These are phyloP conservation scores for Nannochloris sp. DNA, from an alignment of 139 green algal species.

Conservation along the genomic window DNA sequence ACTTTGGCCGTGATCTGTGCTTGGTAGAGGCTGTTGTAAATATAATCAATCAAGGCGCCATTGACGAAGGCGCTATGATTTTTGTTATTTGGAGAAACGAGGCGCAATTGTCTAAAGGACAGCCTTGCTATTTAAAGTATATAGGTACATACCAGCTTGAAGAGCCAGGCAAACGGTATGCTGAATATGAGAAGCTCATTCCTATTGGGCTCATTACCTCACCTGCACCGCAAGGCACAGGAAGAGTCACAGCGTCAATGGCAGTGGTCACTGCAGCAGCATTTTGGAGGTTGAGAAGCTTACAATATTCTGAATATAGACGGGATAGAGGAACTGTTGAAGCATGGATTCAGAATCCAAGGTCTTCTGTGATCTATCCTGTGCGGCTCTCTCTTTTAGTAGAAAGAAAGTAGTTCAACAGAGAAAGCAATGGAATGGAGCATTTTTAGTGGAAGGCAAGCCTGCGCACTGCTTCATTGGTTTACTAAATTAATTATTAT, in stretches of 20 bases:
- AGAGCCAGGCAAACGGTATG: too few species aligned
- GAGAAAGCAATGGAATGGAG: too few species aligned
- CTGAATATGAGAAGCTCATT: neutral
- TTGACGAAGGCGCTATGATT: slow-evolving; percentile 4
- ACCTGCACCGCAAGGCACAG: slow-evolving; percentile 11
- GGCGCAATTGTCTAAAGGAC: too few species aligned
- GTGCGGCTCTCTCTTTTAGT: slow-evolving; percentile 7
- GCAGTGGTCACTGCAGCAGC: neutral
- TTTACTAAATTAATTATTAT: too few species aligned
- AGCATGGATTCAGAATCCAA: slow-evolving; percentile 4
- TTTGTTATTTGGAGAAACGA: slow-evolving; percentile 1
- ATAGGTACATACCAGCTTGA: too few species aligned
- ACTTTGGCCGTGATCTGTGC: neutral
- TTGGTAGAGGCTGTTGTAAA: slow-evolving; percentile 11
- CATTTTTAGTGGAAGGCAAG: too few species aligned
- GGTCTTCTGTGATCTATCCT: slow-evolving; percentile 1
- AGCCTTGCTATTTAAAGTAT: too few species aligned
- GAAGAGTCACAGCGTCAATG: slow-evolving; percentile 2
- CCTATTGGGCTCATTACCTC: slow-evolving; percentile 20
- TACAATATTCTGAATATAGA: slow-evolving; percentile 9
- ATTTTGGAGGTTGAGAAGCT: neutral
- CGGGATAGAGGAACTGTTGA: neutral
- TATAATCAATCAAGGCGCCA: neutral
- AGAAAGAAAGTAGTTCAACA: neutral
- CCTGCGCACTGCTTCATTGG: too few species aligned